phyloP scores from a whole-genome alignment of 2,329 filamentous ascomycete species.

The Aspergillus ibericus region DNA sequence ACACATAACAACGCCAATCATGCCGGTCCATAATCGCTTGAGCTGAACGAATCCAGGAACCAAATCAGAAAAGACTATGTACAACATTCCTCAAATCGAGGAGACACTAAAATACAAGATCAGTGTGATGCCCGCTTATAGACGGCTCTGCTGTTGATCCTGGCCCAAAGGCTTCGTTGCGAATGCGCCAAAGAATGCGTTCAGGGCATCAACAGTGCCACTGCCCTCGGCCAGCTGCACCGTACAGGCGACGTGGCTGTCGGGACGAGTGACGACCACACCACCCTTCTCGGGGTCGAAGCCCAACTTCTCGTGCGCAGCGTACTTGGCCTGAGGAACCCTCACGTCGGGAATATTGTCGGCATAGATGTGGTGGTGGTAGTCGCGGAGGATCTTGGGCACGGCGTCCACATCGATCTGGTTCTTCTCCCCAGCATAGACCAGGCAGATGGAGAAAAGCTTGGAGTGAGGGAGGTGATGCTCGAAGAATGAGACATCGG shows the following conservation, averaged over 20 bases:
- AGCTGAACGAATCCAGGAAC: background rate
- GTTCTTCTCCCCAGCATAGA: constrained; percentile 68
- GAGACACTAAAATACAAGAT: constrained; percentile 12
- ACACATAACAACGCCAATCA: background rate
- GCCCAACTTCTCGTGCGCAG: constrained; percentile 86
- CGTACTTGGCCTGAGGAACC: constrained; percentile 67
- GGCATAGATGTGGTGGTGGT: constrained; percentile 80
- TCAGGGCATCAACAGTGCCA: constrained; percentile 77
- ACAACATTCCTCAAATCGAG: background rate
- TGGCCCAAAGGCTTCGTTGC: constrained; percentile 56
- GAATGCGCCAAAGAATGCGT: constrained; percentile 78
- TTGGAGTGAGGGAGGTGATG: constrained; percentile 78
- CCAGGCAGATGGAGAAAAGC: constrained; percentile 76
- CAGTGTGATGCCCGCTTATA: constrained; percentile 23
- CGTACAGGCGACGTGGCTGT: constrained; percentile 82
- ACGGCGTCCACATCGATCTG: constrained; percentile 74
- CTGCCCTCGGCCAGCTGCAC: constrained; percentile 71
- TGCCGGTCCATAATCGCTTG: background rate
- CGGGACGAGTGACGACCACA: constrained; percentile 79
- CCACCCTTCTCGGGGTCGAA: constrained; percentile 71
- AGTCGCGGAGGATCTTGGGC: constrained; percentile 69
- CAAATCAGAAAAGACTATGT: background rate
- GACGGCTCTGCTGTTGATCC: constrained; percentile 35
- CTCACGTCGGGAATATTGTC: constrained; percentile 76
- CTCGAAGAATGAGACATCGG: constrained; percentile 71